These are phyloP conservation scores for Tetradesmus obliquus DNA, from an alignment of 139 green algal genomes.

Conservation along the genomic window DNA sequence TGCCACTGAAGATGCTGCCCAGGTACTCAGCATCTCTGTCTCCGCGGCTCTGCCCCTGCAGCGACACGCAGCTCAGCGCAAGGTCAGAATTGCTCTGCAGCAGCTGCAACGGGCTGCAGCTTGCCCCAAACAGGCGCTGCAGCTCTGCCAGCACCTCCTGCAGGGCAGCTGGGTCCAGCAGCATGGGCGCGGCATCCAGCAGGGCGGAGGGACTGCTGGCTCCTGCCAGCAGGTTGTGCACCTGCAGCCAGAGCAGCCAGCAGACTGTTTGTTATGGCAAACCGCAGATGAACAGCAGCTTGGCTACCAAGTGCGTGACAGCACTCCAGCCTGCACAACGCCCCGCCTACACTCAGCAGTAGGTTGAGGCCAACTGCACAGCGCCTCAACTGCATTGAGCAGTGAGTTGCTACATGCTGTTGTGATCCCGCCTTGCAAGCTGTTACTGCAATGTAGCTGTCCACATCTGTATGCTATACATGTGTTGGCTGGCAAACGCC, in stretches of 20 bases:
- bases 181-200: constrained; percentile 3
- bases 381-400: too few relatives aligned
- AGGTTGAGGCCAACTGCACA: too few relatives aligned
- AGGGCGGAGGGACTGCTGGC: background rate
- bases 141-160: constrained; percentile 24
- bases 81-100: background rate
- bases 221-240: background rate
- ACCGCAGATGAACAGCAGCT: too few relatives aligned
- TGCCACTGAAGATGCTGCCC: constrained; percentile 18
- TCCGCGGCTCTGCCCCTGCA: constrained; percentile 20
- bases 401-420: too few relatives aligned
- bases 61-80: background rate
- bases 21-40: constrained; percentile 48
- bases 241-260: background rate
- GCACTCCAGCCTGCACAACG: too few relatives aligned
- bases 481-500: too few relatives aligned
- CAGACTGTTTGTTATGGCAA: too few relatives aligned
- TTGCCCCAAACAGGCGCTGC: constrained; percentile 35
- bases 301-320: too few relatives aligned
- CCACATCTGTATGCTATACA: background rate
- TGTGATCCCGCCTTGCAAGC: too few relatives aligned
- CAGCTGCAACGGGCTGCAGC: background rate
- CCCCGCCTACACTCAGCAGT: too few relatives aligned
- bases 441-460: too few relatives aligned
- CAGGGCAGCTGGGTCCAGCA: constrained; percentile 15